phyloP scores from a whole-genome alignment of 768 basidiomycete genomes.

The Kwoniella botswanensis region DNA sequence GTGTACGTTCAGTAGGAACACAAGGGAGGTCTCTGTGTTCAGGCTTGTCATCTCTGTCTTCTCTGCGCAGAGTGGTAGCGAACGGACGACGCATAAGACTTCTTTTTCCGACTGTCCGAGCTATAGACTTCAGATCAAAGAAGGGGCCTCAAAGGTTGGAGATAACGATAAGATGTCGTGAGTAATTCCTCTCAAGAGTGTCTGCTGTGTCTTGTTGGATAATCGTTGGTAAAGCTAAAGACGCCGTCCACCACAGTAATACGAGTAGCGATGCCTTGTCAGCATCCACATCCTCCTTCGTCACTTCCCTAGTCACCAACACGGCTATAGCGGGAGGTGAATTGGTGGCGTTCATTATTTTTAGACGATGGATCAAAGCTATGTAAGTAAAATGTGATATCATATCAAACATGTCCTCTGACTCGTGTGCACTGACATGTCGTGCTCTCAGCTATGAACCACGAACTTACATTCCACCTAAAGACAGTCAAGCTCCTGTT shows the following conservation, averaged over 20 bases:
- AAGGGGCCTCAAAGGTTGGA: no score
- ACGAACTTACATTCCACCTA: slow-evolving; percentile 70
- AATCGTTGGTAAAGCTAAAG: no score
- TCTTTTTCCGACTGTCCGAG: no score
- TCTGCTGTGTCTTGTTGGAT: no score
- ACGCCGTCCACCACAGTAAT: slow-evolving; percentile 10
- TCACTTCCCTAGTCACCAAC: slow-evolving; percentile 86
- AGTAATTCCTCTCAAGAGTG: not conserved
- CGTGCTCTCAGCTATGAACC: slow-evolving; percentile 64
- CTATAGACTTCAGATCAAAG: no score
- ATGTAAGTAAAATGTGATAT: slow-evolving; percentile 65
- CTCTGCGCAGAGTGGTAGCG: no score
- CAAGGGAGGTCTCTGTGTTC: no score
- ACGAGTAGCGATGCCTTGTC: slow-evolving; percentile 31
- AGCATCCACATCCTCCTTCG: slow-evolving; percentile 77
- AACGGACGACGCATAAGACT: no score
- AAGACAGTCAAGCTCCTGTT: slow-evolving; percentile 58
- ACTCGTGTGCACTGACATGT: no score
- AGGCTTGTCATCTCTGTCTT: no score
- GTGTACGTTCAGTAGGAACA: no score
- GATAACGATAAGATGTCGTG: not conserved
- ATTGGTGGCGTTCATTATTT: slow-evolving; percentile 75
- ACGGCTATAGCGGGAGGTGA: slow-evolving; percentile 64
- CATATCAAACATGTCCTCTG: not conserved
- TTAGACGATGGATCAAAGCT: slow-evolving; percentile 81